A percentile compares a stretch with the other conserved stretches of the same genome.
Conservation (phyloP, 2,329 filamentous ascomycete genomes). For the Nectriaceae sp. region DNA sequence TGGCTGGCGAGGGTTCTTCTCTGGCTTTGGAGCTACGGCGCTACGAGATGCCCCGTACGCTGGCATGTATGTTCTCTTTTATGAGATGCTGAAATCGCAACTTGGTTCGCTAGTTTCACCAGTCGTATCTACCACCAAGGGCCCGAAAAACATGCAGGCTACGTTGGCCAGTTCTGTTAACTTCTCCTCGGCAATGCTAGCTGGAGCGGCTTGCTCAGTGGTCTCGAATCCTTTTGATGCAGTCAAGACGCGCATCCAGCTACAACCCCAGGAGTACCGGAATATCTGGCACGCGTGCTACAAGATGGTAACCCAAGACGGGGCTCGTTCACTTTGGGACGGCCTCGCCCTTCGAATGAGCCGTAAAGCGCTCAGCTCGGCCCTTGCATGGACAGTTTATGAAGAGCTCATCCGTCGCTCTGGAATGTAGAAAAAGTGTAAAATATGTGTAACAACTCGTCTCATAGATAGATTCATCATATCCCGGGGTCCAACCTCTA, state of each 20-base stretch:
- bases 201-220: conserved; percentile 80
- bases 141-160: conserved; percentile 29
- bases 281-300: conserved; percentile 79
- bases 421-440: conserved; percentile 19
- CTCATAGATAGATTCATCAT: conserved; percentile 16
- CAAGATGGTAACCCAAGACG: conserved; percentile 82
- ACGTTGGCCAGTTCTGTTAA: conserved; percentile 67
- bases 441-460: conserved; percentile 22
- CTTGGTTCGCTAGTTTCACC: conserved; percentile 40
- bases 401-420: conserved; percentile 81
- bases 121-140: conserved; percentile 12
- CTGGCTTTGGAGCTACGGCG: conserved; percentile 91
- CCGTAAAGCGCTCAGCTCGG: conserved; percentile 88
- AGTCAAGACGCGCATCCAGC: conserved; percentile 90
- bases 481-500: no score
- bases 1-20: conserved; percentile 83
- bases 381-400: conserved; percentile 96
- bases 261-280: conserved; percentile 79
- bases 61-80: conserved; percentile 90
- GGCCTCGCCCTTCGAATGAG: conserved; percentile 85
- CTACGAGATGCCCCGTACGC: conserved; percentile 96
- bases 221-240: conserved; percentile 97
- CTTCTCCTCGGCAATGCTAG: conserved; percentile 78
- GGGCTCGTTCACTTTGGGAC: conserved; percentile 77
- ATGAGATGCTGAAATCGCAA: conserved; percentile 77